Evolutionary conservation across 768 basidiomycete genomes (phyloP), one percentile per base, ranked within the genome.

Genomic region (Hericium alpestre): DNA sequence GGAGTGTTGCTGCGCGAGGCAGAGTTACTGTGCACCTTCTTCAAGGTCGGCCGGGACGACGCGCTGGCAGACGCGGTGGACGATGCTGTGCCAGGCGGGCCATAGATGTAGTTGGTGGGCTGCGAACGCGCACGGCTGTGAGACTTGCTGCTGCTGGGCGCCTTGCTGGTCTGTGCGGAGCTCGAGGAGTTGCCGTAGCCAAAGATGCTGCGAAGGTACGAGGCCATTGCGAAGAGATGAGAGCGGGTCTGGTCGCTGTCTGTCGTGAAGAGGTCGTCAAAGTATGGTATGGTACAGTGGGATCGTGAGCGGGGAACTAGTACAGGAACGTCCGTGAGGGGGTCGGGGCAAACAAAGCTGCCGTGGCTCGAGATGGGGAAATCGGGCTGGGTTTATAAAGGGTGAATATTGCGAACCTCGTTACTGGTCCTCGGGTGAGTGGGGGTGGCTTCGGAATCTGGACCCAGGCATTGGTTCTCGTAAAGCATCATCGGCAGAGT

Each of bases 181-280:
- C 57, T 55, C 4, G 54, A 55, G 61, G 61, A 27, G 9, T 53
- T 55, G 15, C 61, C 63, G 40, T 69, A 70, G 46, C 76, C 75
- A 56, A 77, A 77, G 62, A 76, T 68, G 58, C 66, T 76, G 59
- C 79, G 79, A 57, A 81, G 64, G 69, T 78, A 77, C 38, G 79
- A 74, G 52, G 77, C 72, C 79, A 80, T 80, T 56, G 55, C 61
- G 54, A 38, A 46, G 43, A 20, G 15, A n/a, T n/a, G n/a, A 46
- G 43, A 18, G 43, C n/a, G 43, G 18, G 43, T 32, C 32, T 32
- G 32, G 32, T 32, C 32, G 32, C 32, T 32, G 32, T 32, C 43
- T 37, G 51, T 23, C 37, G 23, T 58, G 51, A 56, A 38, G 51
- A 20, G n/a, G 4, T 22, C 32, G 47, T 43, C 22, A 52, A 37